Conservation (phyloP, 768 basidiomycete genomes). For the Leucocoprinus leucothites region DNA sequence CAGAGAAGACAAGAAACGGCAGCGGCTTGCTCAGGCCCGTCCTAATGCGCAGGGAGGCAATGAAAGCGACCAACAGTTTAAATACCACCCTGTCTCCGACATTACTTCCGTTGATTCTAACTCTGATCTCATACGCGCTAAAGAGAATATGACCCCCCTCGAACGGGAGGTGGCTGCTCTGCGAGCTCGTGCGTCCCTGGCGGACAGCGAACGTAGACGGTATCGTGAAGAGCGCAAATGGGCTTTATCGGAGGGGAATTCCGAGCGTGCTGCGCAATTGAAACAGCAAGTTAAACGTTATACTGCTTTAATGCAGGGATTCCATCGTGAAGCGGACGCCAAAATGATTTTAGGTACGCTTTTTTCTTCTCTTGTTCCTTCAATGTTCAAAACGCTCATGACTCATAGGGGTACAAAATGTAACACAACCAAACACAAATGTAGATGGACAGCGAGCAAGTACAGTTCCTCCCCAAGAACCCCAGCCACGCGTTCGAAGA, state of each 20-base stretch:
- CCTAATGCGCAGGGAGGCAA: conserved; percentile 36
- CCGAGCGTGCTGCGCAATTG: conserved; percentile 72
- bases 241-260: conserved; percentile 78
- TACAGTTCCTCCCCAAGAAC: conserved; percentile 1
- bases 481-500: conserved; percentile 1
- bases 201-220: conserved; percentile 78
- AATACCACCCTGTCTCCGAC: conserved; percentile 40
- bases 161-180: conserved; percentile 76
- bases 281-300: conserved; percentile 84
- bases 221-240: conserved; percentile 87
- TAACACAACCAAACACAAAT: not conserved
- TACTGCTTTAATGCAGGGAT: conserved; percentile 76
- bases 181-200: conserved; percentile 73
- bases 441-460: not conserved
- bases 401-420: not conserved
- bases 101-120: conserved; percentile 70
- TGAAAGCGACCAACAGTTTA: conserved; percentile 23
- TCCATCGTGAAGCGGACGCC: conserved; percentile 72
- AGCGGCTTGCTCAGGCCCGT: conserved; percentile 47
- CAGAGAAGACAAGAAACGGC: conserved; percentile 23
- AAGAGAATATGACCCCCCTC: conserved; percentile 54
- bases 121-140: conserved; percentile 62
- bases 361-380: too few species aligned
- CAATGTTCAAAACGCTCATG: not conserved
- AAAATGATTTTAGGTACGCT: conserved; percentile 61